Base-by-base conservation (phyloP, 345 rosid species). In the Brassica cretica region DNA sequence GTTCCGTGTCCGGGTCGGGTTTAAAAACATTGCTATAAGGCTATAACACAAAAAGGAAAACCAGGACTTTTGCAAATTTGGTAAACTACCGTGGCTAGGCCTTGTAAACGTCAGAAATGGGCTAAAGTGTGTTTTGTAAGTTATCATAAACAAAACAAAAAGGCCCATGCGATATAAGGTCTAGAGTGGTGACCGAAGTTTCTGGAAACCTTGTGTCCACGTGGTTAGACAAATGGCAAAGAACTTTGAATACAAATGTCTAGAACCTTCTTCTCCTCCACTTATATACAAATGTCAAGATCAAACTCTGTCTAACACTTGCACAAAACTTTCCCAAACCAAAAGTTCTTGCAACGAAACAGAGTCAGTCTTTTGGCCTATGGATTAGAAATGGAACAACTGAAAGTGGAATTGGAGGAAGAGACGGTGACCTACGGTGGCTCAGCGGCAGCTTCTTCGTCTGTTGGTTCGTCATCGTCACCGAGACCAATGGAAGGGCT, bases 401-500 rank as follows among this genome's bases (percentile, higher is more conserved):
- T 70, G 37, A 60, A 21, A 18, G 59, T 56, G 7, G 86, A 86
- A 68, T 5, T 41, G 0, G 88, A 89, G 46, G 90, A 91, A 78
- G 88, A 88, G 19, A 82, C 85, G 0, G 82, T 77, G 86, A 64
- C 69, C 21, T 35, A 60, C 67, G 39, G 39, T 1, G 73, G 73
- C 58, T 66, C 76, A 0, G 69, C 56, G 10, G 82, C 84, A 0
- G 80, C 86, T 2, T 76, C 85, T 0, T 86, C 90, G 2, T 84
- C 88, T 0, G 85, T 86, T 0, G 80, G 84, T 63, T 84, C 86
- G 0, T 81, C 66, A 21, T 80, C 82, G 1, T 71, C 88, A 15
- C 90, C 96, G n/a, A 87, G 67, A 79, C 97, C 98, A 32, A 79
- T 84, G 75, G 91, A 89, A 80, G 92, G 97, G 4, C 79, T 93